Conservation (phyloP, 1,139 yeast genomes). For the Sugiyamaella japonica region DNA sequence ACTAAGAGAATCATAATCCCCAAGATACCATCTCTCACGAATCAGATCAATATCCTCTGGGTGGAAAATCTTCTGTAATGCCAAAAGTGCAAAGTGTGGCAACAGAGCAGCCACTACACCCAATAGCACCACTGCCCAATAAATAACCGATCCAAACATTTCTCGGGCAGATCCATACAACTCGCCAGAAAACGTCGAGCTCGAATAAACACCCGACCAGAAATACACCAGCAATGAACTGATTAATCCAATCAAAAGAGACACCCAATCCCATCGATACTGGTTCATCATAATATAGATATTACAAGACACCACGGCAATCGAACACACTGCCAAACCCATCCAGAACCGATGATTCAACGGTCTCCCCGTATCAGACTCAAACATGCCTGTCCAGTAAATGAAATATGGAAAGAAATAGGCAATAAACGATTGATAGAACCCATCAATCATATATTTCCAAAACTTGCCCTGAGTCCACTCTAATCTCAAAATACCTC, state of each 20-base stretch:
- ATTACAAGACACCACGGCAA: conserved; percentile 80
- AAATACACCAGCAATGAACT: conserved; percentile 69
- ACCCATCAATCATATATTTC: conserved; percentile 82
- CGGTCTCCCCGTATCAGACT: conserved; percentile 60
- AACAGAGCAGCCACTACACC: conserved; percentile 71
- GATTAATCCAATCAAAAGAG: conserved; percentile 58
- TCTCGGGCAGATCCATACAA: conserved; percentile 75
- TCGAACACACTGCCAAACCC: conserved; percentile 77
- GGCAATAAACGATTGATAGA: conserved; percentile 81
- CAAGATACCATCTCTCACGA: conserved; percentile 55
- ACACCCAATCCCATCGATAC: conserved; percentile 93
- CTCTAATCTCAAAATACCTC: conserved; percentile 80
- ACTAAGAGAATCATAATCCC: conserved; percentile 24
- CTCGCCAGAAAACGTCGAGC: conserved; percentile 58
- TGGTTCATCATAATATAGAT: conserved; percentile 77
- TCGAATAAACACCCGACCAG: conserved; percentile 93
- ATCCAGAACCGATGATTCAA: conserved; percentile 83
- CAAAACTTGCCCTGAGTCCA: conserved; percentile 81
- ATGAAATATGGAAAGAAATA: conserved; percentile 85
- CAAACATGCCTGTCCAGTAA: conserved; percentile 57
- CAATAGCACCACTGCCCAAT: conserved; percentile 80
- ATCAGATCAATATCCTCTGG: conserved; percentile 86
- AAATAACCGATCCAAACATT: conserved; percentile 67
- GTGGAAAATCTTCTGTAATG: conserved; percentile 56
- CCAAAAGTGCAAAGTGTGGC: conserved; percentile 73